Evolutionary conservation across 1,284 basidiomycete species (phyloP).

Genomic region (Malassezia nana): DNA sequence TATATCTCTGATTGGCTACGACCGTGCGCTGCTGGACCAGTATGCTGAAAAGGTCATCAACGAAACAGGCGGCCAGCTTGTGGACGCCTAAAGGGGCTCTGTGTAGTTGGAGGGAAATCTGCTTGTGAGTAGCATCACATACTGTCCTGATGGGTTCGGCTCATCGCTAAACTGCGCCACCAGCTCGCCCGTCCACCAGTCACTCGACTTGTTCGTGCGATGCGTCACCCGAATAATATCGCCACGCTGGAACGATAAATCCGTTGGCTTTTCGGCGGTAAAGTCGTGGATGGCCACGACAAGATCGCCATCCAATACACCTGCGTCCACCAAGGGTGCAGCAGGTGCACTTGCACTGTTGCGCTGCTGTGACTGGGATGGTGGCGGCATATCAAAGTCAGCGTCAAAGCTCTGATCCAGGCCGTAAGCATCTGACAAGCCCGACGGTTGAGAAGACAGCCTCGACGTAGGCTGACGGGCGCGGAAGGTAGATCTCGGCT

Average conservation of each 20-base stretch:
- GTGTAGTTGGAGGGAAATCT: conserved; percentile 18
- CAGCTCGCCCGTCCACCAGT: conserved; percentile 42
- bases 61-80: conserved; percentile 54
- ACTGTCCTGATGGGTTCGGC: neutral
- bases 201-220: conserved; percentile 30
- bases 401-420: neutral
- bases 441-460: too few species aligned
- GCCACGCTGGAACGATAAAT: conserved; percentile 36
- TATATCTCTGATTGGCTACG: conserved; percentile 68
- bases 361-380: neutral
- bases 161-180: conserved; percentile 9
- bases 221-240: conserved; percentile 40
- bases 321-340: neutral
- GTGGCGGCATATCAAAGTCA: neutral
- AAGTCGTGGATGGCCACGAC: conserved; percentile 42
- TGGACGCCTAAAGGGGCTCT: conserved; percentile 46
- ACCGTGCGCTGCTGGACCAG: conserved; percentile 12
- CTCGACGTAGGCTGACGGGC: too few species aligned
- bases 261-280: conserved; percentile 31
- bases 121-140: neutral
- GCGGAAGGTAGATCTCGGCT: neutral
- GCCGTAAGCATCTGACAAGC: neutral
- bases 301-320: conserved; percentile 12
- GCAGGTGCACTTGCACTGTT: neutral
- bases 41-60: conserved; percentile 1